Percentiles rank a stretch among this genome's conserved stretches.
Evolutionary conservation across 805 yeast species (phyloP).

Genomic region (Kodamaea fukazawae): DNA sequence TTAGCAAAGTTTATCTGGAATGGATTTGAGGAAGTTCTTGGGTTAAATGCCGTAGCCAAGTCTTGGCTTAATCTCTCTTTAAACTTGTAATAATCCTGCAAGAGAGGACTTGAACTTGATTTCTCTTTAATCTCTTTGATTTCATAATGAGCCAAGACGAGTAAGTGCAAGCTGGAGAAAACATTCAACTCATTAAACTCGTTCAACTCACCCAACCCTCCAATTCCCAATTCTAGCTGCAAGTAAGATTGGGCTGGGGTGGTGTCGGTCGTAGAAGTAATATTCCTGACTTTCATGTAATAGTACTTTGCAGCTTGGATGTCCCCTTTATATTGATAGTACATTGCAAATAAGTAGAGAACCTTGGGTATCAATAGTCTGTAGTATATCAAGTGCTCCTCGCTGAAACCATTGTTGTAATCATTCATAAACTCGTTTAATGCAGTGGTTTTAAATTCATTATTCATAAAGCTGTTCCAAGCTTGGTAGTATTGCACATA

Average conservation of each 20-base stretch:
- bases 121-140: constrained; percentile 6
- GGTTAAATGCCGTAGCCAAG: constrained; percentile 15
- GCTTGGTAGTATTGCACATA: constrained; percentile 34
- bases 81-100: constrained; percentile 10
- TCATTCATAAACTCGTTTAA: constrained; percentile 33
- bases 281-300: constrained; percentile 32
- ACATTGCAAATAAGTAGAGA: constrained; percentile 39
- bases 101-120: constrained; percentile 2
- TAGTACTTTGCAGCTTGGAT: constrained; percentile 38
- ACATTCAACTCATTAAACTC: constrained; percentile 28
- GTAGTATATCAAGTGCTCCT: constrained; percentile 37
- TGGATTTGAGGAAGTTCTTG: constrained; percentile 15
- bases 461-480: constrained; percentile 33
- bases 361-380: constrained; percentile 36
- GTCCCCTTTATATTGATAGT: constrained; percentile 37
- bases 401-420: constrained; percentile 37
- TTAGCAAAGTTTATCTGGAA: constrained; percentile 17
- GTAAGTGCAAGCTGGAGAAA: constrained; percentile 28
- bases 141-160: constrained; percentile 25
- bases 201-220: constrained; percentile 19
- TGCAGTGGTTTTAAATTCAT: constrained; percentile 20
- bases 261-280: constrained; percentile 5
- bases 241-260: constrained; percentile 5
- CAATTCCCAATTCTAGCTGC: constrained; percentile 22
- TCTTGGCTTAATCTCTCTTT: constrained; percentile 15